Percentiles rank a stretch among this genome's conserved stretches.
Conservation (phyloP, 371 early-diverging fungal species). For the Apophysomyces sp. region DNA sequence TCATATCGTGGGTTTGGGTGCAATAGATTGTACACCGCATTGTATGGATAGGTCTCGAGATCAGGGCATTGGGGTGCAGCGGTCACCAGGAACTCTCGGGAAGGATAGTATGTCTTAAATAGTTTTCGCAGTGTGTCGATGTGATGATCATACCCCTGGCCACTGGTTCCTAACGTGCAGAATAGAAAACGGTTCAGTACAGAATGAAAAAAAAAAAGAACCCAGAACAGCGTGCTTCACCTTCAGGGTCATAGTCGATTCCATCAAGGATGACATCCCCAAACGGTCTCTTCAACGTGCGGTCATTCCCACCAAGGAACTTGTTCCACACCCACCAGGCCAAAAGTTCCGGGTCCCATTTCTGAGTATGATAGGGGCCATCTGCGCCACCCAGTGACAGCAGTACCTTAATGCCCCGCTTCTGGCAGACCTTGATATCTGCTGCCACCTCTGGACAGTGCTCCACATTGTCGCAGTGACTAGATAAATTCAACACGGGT, state of each 20-base stretch:
- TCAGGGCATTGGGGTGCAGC: constrained; percentile 62
- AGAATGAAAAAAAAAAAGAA: neutral
- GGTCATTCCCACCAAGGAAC: constrained; percentile 44
- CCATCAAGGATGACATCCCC: constrained; percentile 34
- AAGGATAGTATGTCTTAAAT: constrained; percentile 40
- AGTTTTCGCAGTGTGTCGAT: constrained; percentile 28
- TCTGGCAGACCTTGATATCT: constrained; percentile 65
- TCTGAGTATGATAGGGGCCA: constrained; percentile 28
- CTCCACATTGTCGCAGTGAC: constrained; percentile 46
- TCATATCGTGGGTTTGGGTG: constrained; percentile 29
- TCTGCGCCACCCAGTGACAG: constrained; percentile 56
- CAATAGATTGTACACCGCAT: constrained; percentile 46
- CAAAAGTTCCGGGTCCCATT: constrained; percentile 37
- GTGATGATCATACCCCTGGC: constrained; percentile 27
- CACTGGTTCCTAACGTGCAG: constrained; percentile 14
- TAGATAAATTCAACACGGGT: constrained; percentile 53
- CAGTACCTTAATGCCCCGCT: constrained; percentile 53
- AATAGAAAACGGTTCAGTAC: neutral
- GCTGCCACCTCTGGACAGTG: constrained; percentile 47
- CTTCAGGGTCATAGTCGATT: constrained; percentile 54
- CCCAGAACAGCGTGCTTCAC: constrained; percentile 14
- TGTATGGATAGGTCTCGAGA: constrained; percentile 46
- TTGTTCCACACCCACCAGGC: constrained; percentile 53
- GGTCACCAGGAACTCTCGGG: constrained; percentile 35
- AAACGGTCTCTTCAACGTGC: constrained; percentile 28